Evolutionary conservation across 176 grass and related monocot genomes (phyloP), one percentile per base, ranked within the genome.

Genomic region (Lolium rigidum): DNA sequence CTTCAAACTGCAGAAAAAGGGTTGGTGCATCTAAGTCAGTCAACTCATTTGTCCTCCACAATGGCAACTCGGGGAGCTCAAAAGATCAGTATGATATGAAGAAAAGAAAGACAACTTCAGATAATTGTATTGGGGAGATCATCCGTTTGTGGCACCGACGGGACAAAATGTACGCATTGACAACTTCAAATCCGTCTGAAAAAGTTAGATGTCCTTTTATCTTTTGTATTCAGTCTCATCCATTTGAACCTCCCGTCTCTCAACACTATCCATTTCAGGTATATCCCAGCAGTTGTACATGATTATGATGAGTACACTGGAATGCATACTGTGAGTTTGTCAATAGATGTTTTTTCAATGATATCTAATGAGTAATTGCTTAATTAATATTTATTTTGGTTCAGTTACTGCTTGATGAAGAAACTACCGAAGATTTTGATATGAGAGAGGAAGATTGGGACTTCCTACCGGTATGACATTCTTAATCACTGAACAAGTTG

Each of bases 1-100:
- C 96, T 86, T 79, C 71, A 75, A 92, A 86, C 58, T 98, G 96
- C 82, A 90, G 87, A 87, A 89, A 98, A 94, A 88, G 86, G 65
- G 86, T 98, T 81, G 93, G 96, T 49, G 84, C 82, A 54, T 84
- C 46, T 11, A 88, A 73, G 24, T 61, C 78, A 0, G 7, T 62
- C 24, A 83, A 83, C 52, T 28, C 78, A 73, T 48, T 78, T 63
- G 5, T 81, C 52, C 9, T 88, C 86, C 73, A n/a, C 71, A 85
- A 84, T 55, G 85, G 77, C 3, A 88, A 90, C 70, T 79, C 79
- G 84, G 92, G 77, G 87, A 89, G 78, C 63, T 82, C 88, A 62
- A 80, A 87, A 21, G 58, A 77, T 81, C 70, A 46, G 58, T 65
- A 62, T 57, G 68, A 70, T 20, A 21, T 78, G 55, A 83, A 88